Percentiles rank a stretch among this genome's conserved stretches.
These are phyloP conservation scores for Syzygium oleosum DNA, from an alignment of 345 rosid genomes.

Conservation along the genomic window DNA sequence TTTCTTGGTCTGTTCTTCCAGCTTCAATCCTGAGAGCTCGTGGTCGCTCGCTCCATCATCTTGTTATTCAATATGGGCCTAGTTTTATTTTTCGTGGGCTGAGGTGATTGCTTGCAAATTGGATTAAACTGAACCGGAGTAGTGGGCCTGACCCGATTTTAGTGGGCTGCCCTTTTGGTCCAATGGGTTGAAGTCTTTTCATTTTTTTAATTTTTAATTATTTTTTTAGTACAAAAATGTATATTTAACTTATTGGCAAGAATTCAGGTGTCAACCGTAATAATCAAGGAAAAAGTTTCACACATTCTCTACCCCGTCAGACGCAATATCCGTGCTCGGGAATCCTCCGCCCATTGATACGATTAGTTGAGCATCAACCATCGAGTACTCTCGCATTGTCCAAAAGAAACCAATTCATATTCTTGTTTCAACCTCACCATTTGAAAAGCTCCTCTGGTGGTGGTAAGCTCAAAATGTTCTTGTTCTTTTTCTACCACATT, in stretches of 20 bases:
- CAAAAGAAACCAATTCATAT: too few relatives aligned
- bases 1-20: too few relatives aligned
- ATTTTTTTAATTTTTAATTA: too few relatives aligned
- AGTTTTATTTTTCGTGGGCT: too few relatives aligned
- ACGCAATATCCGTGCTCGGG: too few relatives aligned
- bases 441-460: too few relatives aligned
- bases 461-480: too few relatives aligned
- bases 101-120: neutral
- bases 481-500: too few relatives aligned
- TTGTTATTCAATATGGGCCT: neutral
- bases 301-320: neutral
- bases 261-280: neutral
- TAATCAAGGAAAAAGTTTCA: neutral
- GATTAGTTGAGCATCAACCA: too few relatives aligned
- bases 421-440: too few relatives aligned
- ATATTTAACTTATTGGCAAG: neutral
- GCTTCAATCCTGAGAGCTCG: neutral
- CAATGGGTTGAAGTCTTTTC: neutral
- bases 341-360: too few relatives aligned
- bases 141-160: neutral
- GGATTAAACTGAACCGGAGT: neutral
- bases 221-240: neutral
- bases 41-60: rapidly evolving
- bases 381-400: too few relatives aligned
- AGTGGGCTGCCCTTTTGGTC: neutral